Percentiles rank a stretch among this genome's conserved stretches.
Conservation (phyloP, 495 filamentous ascomycete genomes). For the Aspergillus sclerotiicarbonarius region DNA sequence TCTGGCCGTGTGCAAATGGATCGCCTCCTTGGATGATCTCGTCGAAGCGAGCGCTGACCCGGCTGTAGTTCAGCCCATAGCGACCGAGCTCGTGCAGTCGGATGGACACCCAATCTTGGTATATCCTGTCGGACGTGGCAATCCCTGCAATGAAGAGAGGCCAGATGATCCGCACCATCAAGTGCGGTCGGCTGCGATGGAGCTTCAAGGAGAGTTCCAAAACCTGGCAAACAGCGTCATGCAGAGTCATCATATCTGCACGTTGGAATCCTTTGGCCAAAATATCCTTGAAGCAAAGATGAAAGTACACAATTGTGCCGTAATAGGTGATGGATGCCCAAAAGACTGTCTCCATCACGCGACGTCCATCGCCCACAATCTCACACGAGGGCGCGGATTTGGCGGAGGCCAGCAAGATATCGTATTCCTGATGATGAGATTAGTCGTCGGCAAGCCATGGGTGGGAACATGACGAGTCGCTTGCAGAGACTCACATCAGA, state of each 20-base stretch:
- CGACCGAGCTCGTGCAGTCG: conserved; percentile 30
- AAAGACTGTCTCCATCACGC: conserved; percentile 32
- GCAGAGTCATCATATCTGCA: conserved; percentile 15
- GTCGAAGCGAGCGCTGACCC: conserved; percentile 26
- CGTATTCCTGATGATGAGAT: conserved; percentile 24
- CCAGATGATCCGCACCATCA: conserved; percentile 32
- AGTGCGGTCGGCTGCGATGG: conserved; percentile 27
- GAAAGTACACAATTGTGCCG: conserved; percentile 28
- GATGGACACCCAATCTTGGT: conserved; percentile 38
- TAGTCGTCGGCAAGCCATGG: background rate
- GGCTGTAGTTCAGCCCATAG: conserved; percentile 19
- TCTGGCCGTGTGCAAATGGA: conserved; percentile 14
- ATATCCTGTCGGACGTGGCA: conserved; percentile 30
- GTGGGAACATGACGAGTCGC: background rate
- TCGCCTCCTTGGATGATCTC: conserved; percentile 24
- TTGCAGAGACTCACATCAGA: conserved; percentile 19
- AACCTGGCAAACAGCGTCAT: conserved; percentile 24
- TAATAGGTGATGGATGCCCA: conserved; percentile 35
- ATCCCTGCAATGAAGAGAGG: conserved; percentile 32
- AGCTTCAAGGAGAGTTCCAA: conserved; percentile 31
- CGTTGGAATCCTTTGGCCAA: background rate
- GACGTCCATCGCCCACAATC: conserved; percentile 17
- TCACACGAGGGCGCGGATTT: conserved; percentile 24
- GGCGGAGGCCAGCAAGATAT: conserved; percentile 25
- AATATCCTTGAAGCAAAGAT: conserved; percentile 22